Conservation (phyloP, 495 filamentous ascomycete genomes). For the Hypoxylon intermedium region DNA sequence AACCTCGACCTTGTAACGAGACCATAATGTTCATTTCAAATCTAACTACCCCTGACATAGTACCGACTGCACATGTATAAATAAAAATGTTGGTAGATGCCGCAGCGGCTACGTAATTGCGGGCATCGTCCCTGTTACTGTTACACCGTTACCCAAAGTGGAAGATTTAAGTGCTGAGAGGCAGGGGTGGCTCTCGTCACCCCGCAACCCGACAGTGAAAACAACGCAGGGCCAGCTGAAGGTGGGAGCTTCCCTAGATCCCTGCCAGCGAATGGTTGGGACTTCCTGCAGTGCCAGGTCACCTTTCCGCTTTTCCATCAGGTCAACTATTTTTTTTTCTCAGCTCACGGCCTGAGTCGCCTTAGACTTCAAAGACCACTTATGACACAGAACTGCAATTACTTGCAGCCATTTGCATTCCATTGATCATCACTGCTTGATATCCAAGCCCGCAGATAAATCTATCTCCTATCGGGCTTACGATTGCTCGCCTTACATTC, state of each 20-base stretch:
- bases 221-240: slow-evolving; percentile 38
- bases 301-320: slow-evolving; percentile 30
- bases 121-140: neutral
- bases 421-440: slow-evolving; percentile 8
- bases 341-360: slow-evolving; percentile 1
- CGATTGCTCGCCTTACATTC: slow-evolving; percentile 8
- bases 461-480: slow-evolving; percentile 2
- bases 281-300: slow-evolving; percentile 43
- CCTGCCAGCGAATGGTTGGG: slow-evolving; percentile 26
- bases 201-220: slow-evolving; percentile 44
- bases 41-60: too few relatives aligned
- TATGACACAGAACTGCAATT: slow-evolving; percentile 5
- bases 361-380: slow-evolving; percentile 4
- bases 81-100: too few relatives aligned
- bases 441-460: slow-evolving; percentile 8
- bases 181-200: slow-evolving; percentile 37
- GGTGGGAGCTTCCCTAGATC: slow-evolving; percentile 26
- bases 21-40: too few relatives aligned
- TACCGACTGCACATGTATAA: too few relatives aligned
- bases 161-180: neutral
- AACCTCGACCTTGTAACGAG: too few relatives aligned
- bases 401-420: slow-evolving; percentile 25
- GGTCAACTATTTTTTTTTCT: slow-evolving; percentile 2
- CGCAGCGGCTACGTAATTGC: neutral
- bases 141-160: slow-evolving; percentile 7